A percentile compares a stretch with the other conserved stretches of the same genome.
Evolutionary conservation across 176 grass and related monocot genomes (phyloP).

Genomic region (Tillandsia leiboldiana): DNA sequence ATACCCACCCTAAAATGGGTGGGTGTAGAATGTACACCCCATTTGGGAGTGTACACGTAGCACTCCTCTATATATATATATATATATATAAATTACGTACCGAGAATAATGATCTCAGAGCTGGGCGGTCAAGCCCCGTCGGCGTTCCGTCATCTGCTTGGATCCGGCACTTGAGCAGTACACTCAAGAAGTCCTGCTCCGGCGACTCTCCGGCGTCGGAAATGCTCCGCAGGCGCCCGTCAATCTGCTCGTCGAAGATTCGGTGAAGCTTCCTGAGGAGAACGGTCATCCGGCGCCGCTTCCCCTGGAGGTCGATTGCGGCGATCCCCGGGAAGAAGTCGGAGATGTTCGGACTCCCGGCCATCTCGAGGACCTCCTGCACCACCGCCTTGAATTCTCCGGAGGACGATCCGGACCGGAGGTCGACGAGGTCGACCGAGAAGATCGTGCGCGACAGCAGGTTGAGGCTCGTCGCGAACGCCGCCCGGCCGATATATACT

Average conservation of each 20-base stretch:
- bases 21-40: no score
- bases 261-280: slow-evolving; percentile 19
- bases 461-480: slow-evolving; percentile 28
- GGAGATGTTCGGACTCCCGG: slow-evolving; percentile 26
- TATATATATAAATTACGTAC: slow-evolving; percentile 3
- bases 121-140: neutral
- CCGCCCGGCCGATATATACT: slow-evolving; percentile 19
- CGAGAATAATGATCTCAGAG: slow-evolving; percentile 12
- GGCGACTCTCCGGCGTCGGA: neutral
- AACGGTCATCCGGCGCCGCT: neutral
- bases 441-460: slow-evolving; percentile 36
- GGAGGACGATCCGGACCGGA: slow-evolving; percentile 21
- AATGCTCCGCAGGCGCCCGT: slow-evolving; percentile 7
- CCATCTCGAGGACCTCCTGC: slow-evolving; percentile 20
- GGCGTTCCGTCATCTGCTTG: slow-evolving; percentile 14
- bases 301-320: slow-evolving; percentile 35
- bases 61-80: no score
- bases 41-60: no score
- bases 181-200: slow-evolving; percentile 31
- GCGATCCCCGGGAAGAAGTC: slow-evolving; percentile 44
- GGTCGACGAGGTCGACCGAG: slow-evolving; percentile 33
- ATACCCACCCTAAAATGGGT: no score
- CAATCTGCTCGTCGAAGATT: slow-evolving; percentile 34
- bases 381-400: slow-evolving; percentile 25
- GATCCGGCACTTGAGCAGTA: slow-evolving; percentile 21